Base-by-base conservation (phyloP, 2,329 filamentous ascomycete genomes). In the Polychaeton citri region DNA sequence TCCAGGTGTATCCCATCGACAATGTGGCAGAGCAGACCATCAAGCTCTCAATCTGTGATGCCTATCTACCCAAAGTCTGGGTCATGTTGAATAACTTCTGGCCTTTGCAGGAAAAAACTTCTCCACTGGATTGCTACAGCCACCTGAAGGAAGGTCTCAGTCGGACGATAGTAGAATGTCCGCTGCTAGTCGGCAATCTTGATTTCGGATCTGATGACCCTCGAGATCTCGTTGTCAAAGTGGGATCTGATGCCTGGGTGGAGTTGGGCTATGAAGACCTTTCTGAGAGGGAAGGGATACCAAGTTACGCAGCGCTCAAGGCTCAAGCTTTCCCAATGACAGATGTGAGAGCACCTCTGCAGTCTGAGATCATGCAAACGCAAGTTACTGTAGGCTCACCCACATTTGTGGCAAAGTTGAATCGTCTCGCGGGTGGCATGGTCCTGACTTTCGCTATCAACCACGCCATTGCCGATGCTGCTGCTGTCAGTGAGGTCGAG, bases 71-170 rank as follows among this genome's bases (percentile, higher is more conserved):
- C 3, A 45, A 43, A 32, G 32, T 38, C 9, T 45, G 43, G 43
- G 41, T 43, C 7, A 41, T 35, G 34, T 41, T 43, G 33, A 35
- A 36, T 13, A 36, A 38, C 26, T 45, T 45, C 37, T 45, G 41
- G 41, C 31, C 38, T 19, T 19, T 41, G 24, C 17, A 18, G 13
- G 21, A 37, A 21, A 10, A 13, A 26, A 33, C 10, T 8, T 21
- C 30, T 19, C 33, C 21, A 12, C 16, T 30, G n/a, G 24, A 36
- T 10, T 19, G 21, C 13, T 40, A 39, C 21, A 37, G 39, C 6
- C 24, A 38, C 17, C 41, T 45, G 18, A 33, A 30, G 17, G 32
- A 39, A 38, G 43, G 38, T 12, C 33, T 45, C 8, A 35, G 34
- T 21, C 39, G 43, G 9, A 41, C 39, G 9, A 26, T 45, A 7